Percentiles rank a stretch among this genome's conserved stretches.
phyloP scores from a whole-genome alignment of 176 grass and related monocot genomes.

The Eleusine indica region DNA sequence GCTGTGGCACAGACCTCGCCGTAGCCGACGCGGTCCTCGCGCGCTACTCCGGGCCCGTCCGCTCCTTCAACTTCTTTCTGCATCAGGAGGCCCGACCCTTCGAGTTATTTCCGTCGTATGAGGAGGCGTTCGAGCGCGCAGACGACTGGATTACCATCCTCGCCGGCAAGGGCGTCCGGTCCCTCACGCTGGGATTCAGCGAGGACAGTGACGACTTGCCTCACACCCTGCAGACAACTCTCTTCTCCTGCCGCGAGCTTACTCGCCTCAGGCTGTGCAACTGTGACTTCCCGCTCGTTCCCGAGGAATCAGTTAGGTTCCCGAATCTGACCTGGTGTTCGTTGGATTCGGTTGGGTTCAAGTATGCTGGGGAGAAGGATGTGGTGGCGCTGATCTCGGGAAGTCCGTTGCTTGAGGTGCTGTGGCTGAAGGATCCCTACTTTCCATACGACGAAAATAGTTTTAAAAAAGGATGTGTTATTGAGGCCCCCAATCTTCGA shows the following conservation, averaged over 20 bases:
- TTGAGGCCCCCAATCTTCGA: background rate
- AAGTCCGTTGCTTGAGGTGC: background rate
- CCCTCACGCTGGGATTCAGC: background rate
- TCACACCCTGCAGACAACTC: background rate
- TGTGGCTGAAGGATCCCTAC: background rate
- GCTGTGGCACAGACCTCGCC: background rate
- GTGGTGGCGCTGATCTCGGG: background rate
- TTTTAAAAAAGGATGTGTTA: background rate
- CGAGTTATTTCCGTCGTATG: background rate
- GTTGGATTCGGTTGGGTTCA: background rate
- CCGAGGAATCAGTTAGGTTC: background rate
- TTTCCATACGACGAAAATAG: background rate
- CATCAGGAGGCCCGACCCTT: too few relatives aligned
- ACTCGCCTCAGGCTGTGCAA: background rate
- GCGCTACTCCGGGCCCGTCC: background rate
- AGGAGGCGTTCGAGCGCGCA: background rate
- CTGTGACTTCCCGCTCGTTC: background rate
- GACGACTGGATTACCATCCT: conserved; percentile 11
- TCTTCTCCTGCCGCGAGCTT: background rate
- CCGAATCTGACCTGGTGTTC: background rate
- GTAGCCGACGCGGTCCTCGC: background rate
- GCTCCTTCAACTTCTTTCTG: background rate
- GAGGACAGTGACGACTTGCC: background rate
- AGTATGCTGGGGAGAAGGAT: background rate
- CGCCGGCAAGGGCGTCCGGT: background rate